Evolutionary conservation across 805 yeast genomes (phyloP).

Genomic region (Nakazawaea wyomingensis): DNA sequence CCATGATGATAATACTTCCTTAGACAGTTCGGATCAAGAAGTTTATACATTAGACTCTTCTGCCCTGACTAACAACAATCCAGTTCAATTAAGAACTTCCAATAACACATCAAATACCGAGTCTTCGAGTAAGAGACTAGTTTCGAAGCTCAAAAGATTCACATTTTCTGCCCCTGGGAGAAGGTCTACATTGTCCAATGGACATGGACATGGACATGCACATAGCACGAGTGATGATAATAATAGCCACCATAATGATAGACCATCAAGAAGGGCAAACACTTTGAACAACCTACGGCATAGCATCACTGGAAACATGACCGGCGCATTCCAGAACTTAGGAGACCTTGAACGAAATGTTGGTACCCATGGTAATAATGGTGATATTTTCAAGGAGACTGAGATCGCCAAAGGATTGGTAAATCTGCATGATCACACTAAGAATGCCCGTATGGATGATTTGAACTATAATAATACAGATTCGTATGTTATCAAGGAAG

Average conservation of each 20-base stretch:
- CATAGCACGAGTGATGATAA: not conserved
- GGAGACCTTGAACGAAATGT: not conserved
- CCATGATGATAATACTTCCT: not conserved
- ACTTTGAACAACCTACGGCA: not conserved
- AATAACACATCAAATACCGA: not conserved
- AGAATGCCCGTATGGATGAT: not conserved
- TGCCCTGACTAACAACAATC: not conserved
- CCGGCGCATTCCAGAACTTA: not conserved
- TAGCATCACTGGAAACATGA: not conserved
- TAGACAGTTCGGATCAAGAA: not conserved
- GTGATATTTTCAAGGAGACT: not conserved
- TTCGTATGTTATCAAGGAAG: constrained; percentile 7
- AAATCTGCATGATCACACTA: constrained; percentile 1
- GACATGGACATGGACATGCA: no score
- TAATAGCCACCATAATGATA: not conserved
- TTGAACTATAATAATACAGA: not conserved
- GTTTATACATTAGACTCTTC: constrained; percentile 2
- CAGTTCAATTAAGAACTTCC: not conserved
- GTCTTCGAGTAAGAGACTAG: not conserved
- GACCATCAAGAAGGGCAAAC: not conserved
- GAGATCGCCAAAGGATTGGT: constrained; percentile 4
- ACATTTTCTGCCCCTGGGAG: not conserved
- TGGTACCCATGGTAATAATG: not conserved
- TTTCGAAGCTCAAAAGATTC: constrained; percentile 1
- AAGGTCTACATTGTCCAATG: not conserved